Evolutionary conservation across 164 flowering plant species (phyloP).

Genomic region (Amborella trichopoda): DNA sequence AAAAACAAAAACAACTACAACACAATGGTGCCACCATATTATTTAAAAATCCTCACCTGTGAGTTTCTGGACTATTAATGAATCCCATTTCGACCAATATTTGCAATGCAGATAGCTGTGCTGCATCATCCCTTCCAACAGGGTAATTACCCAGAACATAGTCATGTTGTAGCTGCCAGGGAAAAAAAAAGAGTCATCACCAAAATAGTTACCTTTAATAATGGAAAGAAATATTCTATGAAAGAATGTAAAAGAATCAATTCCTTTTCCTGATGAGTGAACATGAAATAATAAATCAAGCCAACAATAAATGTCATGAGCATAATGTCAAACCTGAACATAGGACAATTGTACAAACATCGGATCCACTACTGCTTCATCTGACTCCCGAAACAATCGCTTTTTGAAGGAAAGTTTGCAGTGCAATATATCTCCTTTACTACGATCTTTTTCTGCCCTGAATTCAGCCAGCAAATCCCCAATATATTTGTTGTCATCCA

Average conservation of each 20-base stretch:
- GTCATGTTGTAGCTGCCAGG: constrained; percentile 91
- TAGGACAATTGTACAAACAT: constrained; percentile 94
- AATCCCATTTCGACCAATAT: constrained; percentile 91
- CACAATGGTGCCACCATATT: no score
- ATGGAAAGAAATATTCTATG: background rate
- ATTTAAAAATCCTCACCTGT: constrained; percentile 62
- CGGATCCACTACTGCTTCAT: constrained; percentile 82
- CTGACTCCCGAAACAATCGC: constrained; percentile 93
- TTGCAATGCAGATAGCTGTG: constrained; percentile 90
- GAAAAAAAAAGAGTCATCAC: no score
- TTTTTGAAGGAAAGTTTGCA: constrained; percentile 85
- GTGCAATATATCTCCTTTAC: constrained; percentile 93
- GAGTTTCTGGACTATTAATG: constrained; percentile 56
- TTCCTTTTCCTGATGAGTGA: background rate
- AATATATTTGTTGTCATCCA: constrained; percentile 93
- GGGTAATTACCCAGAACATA: constrained; percentile 96
- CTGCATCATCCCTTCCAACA: constrained; percentile 98
- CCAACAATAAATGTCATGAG: background rate
- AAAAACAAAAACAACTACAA: background rate
- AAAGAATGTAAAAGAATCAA: background rate
- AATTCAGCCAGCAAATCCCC: constrained; percentile 94
- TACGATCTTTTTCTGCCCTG: constrained; percentile 85
- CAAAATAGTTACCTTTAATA: background rate
- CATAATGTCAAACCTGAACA: constrained; percentile 57
- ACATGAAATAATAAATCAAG: background rate